Percentiles rank a stretch among this genome's conserved stretches.
Conservation (phyloP, 768 basidiomycete genomes). For the Lentinula detonsa region DNA sequence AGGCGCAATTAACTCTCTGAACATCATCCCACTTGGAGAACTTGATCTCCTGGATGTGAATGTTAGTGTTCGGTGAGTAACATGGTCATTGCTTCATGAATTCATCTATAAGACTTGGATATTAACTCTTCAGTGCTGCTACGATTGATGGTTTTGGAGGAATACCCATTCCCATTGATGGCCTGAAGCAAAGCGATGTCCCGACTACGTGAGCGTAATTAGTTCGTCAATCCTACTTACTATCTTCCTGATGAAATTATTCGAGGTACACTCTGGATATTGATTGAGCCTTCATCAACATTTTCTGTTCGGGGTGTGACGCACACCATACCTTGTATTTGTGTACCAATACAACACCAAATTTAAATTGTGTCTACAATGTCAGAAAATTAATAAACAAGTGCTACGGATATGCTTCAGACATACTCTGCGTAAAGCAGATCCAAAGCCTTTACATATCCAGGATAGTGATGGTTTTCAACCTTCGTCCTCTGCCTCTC, state of each 20-base stretch:
- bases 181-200: conserved; percentile 27
- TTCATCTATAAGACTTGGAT: not conserved
- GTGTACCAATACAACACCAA: no score
- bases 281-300: not conserved
- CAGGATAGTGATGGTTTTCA: conserved; percentile 37
- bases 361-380: no score
- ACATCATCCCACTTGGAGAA: conserved; percentile 46
- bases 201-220: conserved; percentile 25
- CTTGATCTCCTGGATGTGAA: conserved; percentile 43
- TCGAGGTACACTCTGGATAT: conserved; percentile 1
- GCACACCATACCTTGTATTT: no score
- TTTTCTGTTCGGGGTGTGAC: no score
- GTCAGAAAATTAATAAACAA: no score
- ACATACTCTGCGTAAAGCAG: not conserved
- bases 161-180: conserved; percentile 27
- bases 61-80: conserved; percentile 29
- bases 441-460: conserved; percentile 27
- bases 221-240: not conserved
- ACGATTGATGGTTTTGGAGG: conserved; percentile 26
- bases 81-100: not conserved
- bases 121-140: conserved; percentile 16
- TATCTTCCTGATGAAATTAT: not conserved
- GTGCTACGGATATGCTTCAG: no score
- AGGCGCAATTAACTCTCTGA: conserved; percentile 43
- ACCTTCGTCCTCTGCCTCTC: conserved; percentile 30